Evolutionary conservation across 1,139 yeast species (phyloP).

Genomic region (Geotrichum europaeum): DNA sequence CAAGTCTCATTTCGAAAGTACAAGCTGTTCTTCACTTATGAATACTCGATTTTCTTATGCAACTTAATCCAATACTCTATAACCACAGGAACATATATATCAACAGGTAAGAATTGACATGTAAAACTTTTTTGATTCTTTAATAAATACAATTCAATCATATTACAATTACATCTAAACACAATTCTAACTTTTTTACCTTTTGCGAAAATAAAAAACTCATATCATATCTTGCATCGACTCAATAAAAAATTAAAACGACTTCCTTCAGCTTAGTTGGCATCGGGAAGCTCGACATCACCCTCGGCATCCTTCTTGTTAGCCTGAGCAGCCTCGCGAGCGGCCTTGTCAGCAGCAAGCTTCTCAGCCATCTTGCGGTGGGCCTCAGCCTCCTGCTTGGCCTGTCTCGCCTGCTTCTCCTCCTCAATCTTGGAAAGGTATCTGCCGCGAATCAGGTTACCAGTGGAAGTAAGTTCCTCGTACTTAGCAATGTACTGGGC

Average conservation of each 20-base stretch:
- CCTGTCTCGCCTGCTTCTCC: slow-evolving; percentile 80
- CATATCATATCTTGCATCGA: neutral
- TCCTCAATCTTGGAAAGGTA: slow-evolving; percentile 92
- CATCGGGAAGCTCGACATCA: slow-evolving; percentile 27
- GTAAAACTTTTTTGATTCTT: neutral
- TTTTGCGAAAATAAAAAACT: neutral
- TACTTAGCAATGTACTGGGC: slow-evolving; percentile 96
- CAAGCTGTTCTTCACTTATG: neutral
- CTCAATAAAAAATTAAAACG: neutral
- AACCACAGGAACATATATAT: too few relatives aligned
- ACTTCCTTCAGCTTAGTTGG: slow-evolving; percentile 10
- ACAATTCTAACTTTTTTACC: neutral
- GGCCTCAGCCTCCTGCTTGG: slow-evolving; percentile 84
- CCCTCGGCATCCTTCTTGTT: slow-evolving; percentile 24
- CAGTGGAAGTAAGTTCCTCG: slow-evolving; percentile 92
- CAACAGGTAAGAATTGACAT: neutral
- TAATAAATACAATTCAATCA: neutral
- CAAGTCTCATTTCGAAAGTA: neutral
- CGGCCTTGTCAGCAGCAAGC: slow-evolving; percentile 72
- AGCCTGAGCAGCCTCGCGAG: slow-evolving; percentile 26
- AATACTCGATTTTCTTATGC: too few relatives aligned
- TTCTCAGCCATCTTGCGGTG: slow-evolving; percentile 82
- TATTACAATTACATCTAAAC: neutral
- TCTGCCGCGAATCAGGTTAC: slow-evolving; percentile 94
- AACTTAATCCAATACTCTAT: too few relatives aligned